Evolutionary conservation across 2,329 filamentous ascomycete genomes (phyloP), one percentile per base, ranked within the genome.

Genomic region (Microsporum audouinii): DNA sequence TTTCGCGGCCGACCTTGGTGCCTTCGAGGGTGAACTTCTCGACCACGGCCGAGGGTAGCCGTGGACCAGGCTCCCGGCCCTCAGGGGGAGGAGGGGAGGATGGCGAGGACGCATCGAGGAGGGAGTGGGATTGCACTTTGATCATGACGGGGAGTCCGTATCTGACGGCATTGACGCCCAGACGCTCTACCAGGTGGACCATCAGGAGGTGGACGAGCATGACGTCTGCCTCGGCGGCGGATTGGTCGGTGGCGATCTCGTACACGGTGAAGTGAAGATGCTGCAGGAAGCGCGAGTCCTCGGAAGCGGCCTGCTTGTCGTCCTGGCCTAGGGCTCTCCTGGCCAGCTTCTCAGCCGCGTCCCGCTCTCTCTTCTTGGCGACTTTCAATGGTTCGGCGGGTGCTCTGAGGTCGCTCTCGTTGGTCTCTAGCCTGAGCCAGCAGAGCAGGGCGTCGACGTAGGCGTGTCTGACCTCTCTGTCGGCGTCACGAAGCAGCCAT

Each of bases 61-160:
- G 69, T 95, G 89, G 58, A 92, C 89, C 61, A 97, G 77, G 69
- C 88, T 91, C 34, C 88, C 90, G 49, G 95, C 79, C 49, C 89
- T 87, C 43, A 95, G 83, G 70, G 92, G 94, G 34, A n/a, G n/a
- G n/a, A n/a, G 86, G 17, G 17, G 17, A 82, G 47, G 84, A 72
- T 0, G 87, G 84, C 0, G 71, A 68, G 34, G 65, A 65, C 33
- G 72, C 53, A 7, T 70, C 72, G 3, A 70, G 65, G 3, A 70
- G 65, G 57, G 94, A 88, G 64, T 94, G 89, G 68, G 95, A 89
- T 71, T 96, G 91, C 1, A 97, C 80, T 53, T 88, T 84, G 72
- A 95, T 85, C 8, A 96, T 82, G 91, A 96, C 96, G 1, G 91
- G 90, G 41, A 96, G 74, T 0, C 91, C 90, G 67, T 83, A 87